A percentile compares a stretch with the other conserved stretches of the same genome.
phyloP scores from a whole-genome alignment of 768 basidiomycete genomes.

The Leccinum variicolor region DNA sequence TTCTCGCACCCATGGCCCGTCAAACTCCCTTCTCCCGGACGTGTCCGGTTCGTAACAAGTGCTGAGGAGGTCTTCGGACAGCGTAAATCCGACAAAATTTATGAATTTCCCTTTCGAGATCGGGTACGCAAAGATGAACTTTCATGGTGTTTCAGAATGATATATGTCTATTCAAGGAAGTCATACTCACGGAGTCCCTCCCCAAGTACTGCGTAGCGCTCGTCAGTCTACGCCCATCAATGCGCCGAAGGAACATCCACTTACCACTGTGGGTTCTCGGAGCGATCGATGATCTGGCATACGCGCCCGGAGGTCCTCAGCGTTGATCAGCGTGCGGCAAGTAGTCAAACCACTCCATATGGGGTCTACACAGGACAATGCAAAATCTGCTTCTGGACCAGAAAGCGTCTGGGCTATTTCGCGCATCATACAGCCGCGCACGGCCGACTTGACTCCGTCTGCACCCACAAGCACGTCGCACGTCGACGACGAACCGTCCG shows the following conservation, averaged over 20 bases:
- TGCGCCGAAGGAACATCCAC: background rate
- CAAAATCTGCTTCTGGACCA: constrained; percentile 39
- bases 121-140: constrained; percentile 65
- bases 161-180: background rate
- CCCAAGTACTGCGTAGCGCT: constrained; percentile 50
- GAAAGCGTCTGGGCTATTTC: constrained; percentile 31
- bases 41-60: constrained; percentile 34
- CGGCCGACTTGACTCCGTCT: constrained; percentile 61
- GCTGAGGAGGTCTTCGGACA: constrained; percentile 49
- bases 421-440: constrained; percentile 35
- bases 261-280: constrained; percentile 47
- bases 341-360: constrained; percentile 57
- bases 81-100: constrained; percentile 60
- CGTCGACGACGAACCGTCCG: constrained; percentile 54
- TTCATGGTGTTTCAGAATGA: background rate
- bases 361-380: constrained; percentile 46
- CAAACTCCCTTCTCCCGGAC: constrained; percentile 12
- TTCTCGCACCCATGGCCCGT: constrained; percentile 47
- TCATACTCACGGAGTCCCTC: constrained; percentile 39
- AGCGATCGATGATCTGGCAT: constrained; percentile 48
- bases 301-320: constrained; percentile 41
- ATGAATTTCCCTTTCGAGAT: constrained; percentile 55
- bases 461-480: constrained; percentile 70
- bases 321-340: constrained; percentile 56
- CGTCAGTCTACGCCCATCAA: constrained; percentile 1